These are phyloP conservation scores for Gossypium arboreum DNA, from an alignment of 345 rosid species.

Conservation along the genomic window DNA sequence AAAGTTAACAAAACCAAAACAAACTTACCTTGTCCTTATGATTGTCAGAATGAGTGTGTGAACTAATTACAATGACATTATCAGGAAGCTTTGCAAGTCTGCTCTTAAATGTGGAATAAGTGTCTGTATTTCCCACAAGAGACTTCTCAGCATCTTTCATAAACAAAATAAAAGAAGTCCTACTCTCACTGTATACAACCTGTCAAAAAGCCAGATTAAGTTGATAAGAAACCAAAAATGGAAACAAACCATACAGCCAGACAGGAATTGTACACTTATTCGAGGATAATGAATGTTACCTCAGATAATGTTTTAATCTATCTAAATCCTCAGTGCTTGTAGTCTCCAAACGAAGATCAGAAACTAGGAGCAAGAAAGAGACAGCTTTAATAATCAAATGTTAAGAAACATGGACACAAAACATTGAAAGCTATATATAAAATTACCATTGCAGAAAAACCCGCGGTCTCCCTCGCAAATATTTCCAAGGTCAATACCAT, in stretches of 20 bases:
- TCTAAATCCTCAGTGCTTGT: slow-evolving; percentile 48
- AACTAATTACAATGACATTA: slow-evolving; percentile 70
- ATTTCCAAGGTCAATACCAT: slow-evolving; percentile 86
- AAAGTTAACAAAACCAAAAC: background rate
- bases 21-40: slow-evolving; percentile 72
- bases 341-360: slow-evolving; percentile 64
- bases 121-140: slow-evolving; percentile 62
- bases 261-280: slow-evolving; percentile 1
- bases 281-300: slow-evolving; percentile 37
- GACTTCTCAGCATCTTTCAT: slow-evolving; percentile 92
- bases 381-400: slow-evolving; percentile 10
- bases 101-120: slow-evolving; percentile 57
- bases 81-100: slow-evolving; percentile 70
- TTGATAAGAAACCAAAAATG: slow-evolving; percentile 14
- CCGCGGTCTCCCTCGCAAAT: slow-evolving; percentile 67
- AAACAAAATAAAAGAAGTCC: slow-evolving; percentile 70
- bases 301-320: slow-evolving; percentile 67
- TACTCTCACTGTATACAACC: slow-evolving; percentile 68
- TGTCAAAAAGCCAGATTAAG: slow-evolving; percentile 28
- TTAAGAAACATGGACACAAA: slow-evolving; percentile 3
- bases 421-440: slow-evolving; percentile 1
- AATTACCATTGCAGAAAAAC: slow-evolving; percentile 79
- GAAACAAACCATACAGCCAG: slow-evolving; percentile 4
- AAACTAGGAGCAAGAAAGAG: slow-evolving; percentile 36
- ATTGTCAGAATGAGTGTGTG: slow-evolving; percentile 66